Evolutionary conservation across 805 yeast species (phyloP).

Genomic region (Ogataea populi-albae): DNA sequence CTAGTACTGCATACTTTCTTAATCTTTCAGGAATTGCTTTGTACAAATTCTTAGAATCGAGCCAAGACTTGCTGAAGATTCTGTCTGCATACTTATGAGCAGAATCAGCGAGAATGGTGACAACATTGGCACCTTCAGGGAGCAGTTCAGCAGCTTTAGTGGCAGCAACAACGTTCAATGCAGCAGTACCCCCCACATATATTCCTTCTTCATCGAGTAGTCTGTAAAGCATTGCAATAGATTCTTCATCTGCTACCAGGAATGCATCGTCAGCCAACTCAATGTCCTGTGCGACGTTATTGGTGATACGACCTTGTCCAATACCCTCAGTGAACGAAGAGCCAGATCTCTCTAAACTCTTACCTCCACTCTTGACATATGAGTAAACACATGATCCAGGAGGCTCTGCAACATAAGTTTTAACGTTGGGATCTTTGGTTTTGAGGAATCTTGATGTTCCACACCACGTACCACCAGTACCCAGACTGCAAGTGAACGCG

Average conservation of each 20-base stretch:
- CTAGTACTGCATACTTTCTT: slow-evolving; percentile 60
- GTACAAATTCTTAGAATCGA: slow-evolving; percentile 63
- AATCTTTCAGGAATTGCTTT: slow-evolving; percentile 67
- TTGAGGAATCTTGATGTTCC: slow-evolving; percentile 81
- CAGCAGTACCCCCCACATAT: slow-evolving; percentile 87
- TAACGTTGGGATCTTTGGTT: slow-evolving; percentile 58
- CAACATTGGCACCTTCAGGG: slow-evolving; percentile 80
- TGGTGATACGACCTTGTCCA: slow-evolving; percentile 93
- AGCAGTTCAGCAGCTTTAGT: slow-evolving; percentile 66
- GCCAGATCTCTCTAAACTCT: slow-evolving; percentile 68
- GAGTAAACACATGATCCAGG: slow-evolving; percentile 88
- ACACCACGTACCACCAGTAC: slow-evolving; percentile 91
- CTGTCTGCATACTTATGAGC: slow-evolving; percentile 87
- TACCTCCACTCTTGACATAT: slow-evolving; percentile 68
- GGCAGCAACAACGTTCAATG: slow-evolving; percentile 89
- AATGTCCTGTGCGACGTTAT: slow-evolving; percentile 71
- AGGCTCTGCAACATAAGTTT: slow-evolving; percentile 82
- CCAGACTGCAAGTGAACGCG: slow-evolving; percentile 87
- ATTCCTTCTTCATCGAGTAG: slow-evolving; percentile 87
- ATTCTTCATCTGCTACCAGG: slow-evolving; percentile 71
- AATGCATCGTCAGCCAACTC: slow-evolving; percentile 77
- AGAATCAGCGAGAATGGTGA: slow-evolving; percentile 85
- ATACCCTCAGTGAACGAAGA: slow-evolving; percentile 93
- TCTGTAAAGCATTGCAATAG: slow-evolving; percentile 81
- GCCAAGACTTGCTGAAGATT: slow-evolving; percentile 75